Evolutionary conservation across 306 rosid genomes (phyloP).

Genomic region (Casuarina equisetifolia): DNA sequence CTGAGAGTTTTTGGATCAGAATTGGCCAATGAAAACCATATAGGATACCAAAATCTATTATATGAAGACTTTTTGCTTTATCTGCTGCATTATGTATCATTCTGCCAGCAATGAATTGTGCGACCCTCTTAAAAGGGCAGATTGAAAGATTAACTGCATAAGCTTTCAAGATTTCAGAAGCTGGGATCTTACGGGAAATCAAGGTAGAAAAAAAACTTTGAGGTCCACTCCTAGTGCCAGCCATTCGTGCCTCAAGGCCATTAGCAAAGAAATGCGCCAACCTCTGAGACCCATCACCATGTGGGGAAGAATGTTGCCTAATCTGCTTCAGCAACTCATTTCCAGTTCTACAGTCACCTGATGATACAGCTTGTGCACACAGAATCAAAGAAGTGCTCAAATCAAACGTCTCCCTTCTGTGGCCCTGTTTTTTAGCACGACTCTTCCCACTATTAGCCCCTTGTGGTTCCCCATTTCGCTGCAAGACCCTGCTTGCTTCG

Average conservation of each 20-base stretch:
- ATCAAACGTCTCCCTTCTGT: slow-evolving; percentile 36
- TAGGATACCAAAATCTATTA: slow-evolving; percentile 68
- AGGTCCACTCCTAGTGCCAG: slow-evolving; percentile 37
- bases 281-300: slow-evolving; percentile 63
- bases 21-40: slow-evolving; percentile 83
- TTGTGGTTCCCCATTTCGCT: not conserved
- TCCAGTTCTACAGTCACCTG: slow-evolving; percentile 53
- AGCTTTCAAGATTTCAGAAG: slow-evolving; percentile 60
- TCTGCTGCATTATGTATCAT: slow-evolving; percentile 43
- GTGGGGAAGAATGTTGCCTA: slow-evolving; percentile 59
- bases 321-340: slow-evolving; percentile 55
- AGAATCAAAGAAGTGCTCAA: slow-evolving; percentile 56
- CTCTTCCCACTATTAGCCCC: slow-evolving; percentile 6
- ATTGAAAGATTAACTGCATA: slow-evolving; percentile 45
- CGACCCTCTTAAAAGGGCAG: slow-evolving; percentile 56
- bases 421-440: slow-evolving; percentile 40
- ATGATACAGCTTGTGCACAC: slow-evolving; percentile 69
- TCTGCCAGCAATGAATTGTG: slow-evolving; percentile 34
- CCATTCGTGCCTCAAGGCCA: slow-evolving; percentile 61
- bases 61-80: slow-evolving; percentile 48
- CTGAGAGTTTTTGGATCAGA: slow-evolving; percentile 51
- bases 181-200: slow-evolving; percentile 17
- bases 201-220: slow-evolving; percentile 20
- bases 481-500: not conserved
- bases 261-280: slow-evolving; percentile 63